Evolutionary conservation across 1,139 yeast genomes (phyloP).

Genomic region (Yamadazyma taylorii): DNA sequence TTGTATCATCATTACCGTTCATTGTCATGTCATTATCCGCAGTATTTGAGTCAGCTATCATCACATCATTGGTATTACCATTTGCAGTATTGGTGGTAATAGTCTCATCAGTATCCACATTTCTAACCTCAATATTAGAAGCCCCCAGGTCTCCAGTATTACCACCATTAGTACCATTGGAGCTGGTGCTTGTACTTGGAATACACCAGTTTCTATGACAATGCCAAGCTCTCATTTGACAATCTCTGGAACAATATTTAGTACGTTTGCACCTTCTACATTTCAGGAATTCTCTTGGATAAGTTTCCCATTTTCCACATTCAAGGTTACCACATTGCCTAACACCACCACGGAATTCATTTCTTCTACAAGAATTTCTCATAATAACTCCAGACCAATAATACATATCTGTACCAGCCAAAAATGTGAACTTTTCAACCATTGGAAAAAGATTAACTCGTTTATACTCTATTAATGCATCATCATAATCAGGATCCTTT

Average conservation of each 20-base stretch:
- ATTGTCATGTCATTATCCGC: not conserved
- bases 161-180: conserved; percentile 1
- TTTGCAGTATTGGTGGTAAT: not conserved
- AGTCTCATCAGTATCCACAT: not conserved
- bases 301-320: conserved; percentile 95
- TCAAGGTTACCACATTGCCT: conserved; percentile 92
- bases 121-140: not conserved
- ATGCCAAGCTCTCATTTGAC: conserved; percentile 91
- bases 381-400: conserved; percentile 98
- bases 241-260: conserved; percentile 88
- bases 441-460: conserved; percentile 78
- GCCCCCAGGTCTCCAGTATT: not conserved
- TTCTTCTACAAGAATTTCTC: conserved; percentile 92
- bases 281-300: conserved; percentile 89
- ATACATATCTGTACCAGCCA: conserved; percentile 71
- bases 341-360: conserved; percentile 83
- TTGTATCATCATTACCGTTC: conserved; percentile 2
- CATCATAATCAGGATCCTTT: conserved; percentile 43
- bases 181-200: conserved; percentile 36
- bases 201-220: conserved; percentile 95
- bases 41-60: not conserved
- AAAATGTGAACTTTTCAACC: conserved; percentile 87
- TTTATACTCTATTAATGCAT: conserved; percentile 51
- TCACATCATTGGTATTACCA: not conserved
- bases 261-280: conserved; percentile 94